These are phyloP conservation scores for Edaphochlamys debaryana DNA, from an alignment of 139 green algal genomes.

Conservation along the genomic window DNA sequence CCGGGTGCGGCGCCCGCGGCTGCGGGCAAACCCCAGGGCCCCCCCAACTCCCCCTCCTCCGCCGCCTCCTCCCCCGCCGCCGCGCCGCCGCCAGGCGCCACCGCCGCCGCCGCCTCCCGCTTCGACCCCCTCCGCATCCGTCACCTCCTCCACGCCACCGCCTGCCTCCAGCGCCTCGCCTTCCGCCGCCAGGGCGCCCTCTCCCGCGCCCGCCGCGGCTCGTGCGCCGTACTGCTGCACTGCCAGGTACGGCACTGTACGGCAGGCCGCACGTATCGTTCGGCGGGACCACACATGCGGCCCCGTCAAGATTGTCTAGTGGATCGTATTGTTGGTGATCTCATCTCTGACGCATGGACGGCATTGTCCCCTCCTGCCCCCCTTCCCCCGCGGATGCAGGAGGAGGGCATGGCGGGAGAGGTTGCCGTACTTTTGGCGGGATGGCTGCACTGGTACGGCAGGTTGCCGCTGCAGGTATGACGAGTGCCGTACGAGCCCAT, in stretches of 20 bases:
- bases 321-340: no score
- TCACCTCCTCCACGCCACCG: constrained; percentile 43
- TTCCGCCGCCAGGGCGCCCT: constrained; percentile 35
- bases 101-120: neutral
- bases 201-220: constrained; percentile 16
- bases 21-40: neutral
- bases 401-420: constrained; percentile 26
- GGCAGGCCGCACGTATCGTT: no score
- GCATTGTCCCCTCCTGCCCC: no score
- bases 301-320: no score
- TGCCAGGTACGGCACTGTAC: no score
- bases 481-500: no score
- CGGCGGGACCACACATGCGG: no score
- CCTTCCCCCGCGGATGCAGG: no score
- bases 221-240: constrained; percentile 59
- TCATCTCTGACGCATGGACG: no score
- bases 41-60: neutral
- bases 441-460: constrained; percentile 71
- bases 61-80: neutral
- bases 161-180: constrained; percentile 54
- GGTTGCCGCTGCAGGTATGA: constrained; percentile 54
- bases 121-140: constrained; percentile 23
- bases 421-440: constrained; percentile 63
- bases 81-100: neutral
- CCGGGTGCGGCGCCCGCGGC: neutral